A percentile compares a stretch with the other conserved stretches of the same genome.
phyloP scores from a whole-genome alignment of 176 grass and related monocot genomes.

The Avena atlantica region DNA sequence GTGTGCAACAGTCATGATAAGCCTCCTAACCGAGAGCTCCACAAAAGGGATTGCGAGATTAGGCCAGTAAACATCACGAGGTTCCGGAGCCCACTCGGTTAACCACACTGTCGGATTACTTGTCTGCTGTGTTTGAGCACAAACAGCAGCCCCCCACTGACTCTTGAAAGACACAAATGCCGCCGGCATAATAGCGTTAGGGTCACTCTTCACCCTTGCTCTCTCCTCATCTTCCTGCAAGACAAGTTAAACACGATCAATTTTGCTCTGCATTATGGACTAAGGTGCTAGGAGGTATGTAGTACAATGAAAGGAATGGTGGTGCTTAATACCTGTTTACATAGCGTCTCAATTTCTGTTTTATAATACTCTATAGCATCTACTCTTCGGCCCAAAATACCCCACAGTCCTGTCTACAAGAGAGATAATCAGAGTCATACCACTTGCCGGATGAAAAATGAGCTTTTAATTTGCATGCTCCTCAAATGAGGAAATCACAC shows the following conservation, averaged over 20 bases:
- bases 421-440: conserved; percentile 47
- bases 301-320: conserved; percentile 39
- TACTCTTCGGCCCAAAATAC: conserved; percentile 77
- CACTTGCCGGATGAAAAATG: conserved; percentile 29
- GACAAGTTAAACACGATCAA: conserved; percentile 24
- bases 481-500: conserved; percentile 37
- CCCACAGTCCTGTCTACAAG: conserved; percentile 90
- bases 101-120: conserved; percentile 96
- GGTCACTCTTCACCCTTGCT: conserved; percentile 69
- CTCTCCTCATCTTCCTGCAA: conserved; percentile 89
- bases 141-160: conserved; percentile 93
- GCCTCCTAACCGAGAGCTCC: conserved; percentile 77
- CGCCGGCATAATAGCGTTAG: conserved; percentile 71
- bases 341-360: conserved; percentile 65
- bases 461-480: conserved; percentile 17
- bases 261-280: conserved; percentile 6
- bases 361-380: conserved; percentile 88
- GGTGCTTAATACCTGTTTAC: conserved; percentile 62
- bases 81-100: conserved; percentile 93
- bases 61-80: conserved; percentile 86
- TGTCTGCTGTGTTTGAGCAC: conserved; percentile 96
- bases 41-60: conserved; percentile 93
- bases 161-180: conserved; percentile 98
- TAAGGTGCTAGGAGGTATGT: neutral
- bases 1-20: conserved; percentile 70